These are phyloP conservation scores for Phoma sp. DNA, from an alignment of 2,329 filamentous ascomycete genomes.

Conservation along the genomic window DNA sequence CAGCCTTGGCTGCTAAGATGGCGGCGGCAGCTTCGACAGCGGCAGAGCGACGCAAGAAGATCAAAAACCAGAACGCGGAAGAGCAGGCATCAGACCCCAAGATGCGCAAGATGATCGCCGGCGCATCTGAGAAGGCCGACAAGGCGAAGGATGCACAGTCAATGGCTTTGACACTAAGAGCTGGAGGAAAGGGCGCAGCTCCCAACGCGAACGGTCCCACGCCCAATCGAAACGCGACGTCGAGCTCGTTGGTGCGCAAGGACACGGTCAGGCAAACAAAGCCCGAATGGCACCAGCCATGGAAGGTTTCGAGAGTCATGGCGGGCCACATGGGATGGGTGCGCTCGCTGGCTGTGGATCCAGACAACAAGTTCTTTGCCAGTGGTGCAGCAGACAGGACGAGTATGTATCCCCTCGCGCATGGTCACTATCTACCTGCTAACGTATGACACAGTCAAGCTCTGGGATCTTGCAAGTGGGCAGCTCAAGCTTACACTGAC, in stretches of 20 bases:
- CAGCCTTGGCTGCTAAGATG: constrained; percentile 79
- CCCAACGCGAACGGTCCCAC: constrained; percentile 64
- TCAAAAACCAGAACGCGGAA: constrained; percentile 58
- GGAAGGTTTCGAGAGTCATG: constrained; percentile 97
- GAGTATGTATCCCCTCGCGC: background rate
- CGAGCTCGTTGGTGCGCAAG: constrained; percentile 66
- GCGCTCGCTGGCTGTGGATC: constrained; percentile 74
- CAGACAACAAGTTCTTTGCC: constrained; percentile 96
- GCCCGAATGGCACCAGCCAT: constrained; percentile 96
- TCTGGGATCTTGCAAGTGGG: constrained; percentile 94
- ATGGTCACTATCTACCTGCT: background rate
- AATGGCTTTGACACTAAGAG: constrained; percentile 63
- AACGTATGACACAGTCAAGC: constrained; percentile 67
- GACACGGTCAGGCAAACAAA: constrained; percentile 71
- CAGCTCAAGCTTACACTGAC: constrained; percentile 39
- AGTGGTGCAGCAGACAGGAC: constrained; percentile 94
- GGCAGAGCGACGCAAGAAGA: constrained; percentile 68
- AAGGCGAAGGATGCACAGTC: constrained; percentile 56
- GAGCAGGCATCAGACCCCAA: constrained; percentile 59
- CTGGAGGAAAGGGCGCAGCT: constrained; percentile 53
- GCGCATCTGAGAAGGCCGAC: constrained; percentile 58
- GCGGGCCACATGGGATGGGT: constrained; percentile 98
- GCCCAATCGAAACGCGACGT: constrained; percentile 57
- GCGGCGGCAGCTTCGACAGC: constrained; percentile 64
- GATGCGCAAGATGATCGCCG: constrained; percentile 72